Evolutionary conservation across 768 basidiomycete genomes (phyloP), one percentile per base, ranked within the genome.

Genomic region (Rubroboletus pulcherrimus): DNA sequence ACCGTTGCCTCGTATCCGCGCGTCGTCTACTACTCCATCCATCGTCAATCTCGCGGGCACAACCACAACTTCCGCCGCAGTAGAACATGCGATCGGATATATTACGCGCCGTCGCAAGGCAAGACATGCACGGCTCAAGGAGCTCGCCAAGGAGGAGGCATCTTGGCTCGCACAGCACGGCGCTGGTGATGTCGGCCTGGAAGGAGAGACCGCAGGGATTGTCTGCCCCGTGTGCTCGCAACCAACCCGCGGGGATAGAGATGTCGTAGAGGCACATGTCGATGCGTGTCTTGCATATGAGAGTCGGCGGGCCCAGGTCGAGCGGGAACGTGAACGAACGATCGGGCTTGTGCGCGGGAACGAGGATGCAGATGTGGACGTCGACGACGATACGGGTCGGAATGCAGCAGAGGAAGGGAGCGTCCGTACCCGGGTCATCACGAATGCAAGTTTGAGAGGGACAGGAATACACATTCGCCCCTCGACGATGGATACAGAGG

Each of bases 221-320:
- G 63, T 76, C n/a, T 93, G 90, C 62, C 91, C 90, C 1, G 82
- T 93, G 24, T 93, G 90, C 65, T 70, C 77, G 43, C 71, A 71
- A 39, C 69, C 68, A 15, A 76, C 90, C 1, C 73, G 70, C 44
- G 90, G 89, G 1, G 89, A 90, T 62, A 75, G 78, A 42, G 90
- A 90, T 56, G 84, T 90, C 9, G 64, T 89, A 3, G 83, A 89
- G 61, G 89, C 88, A 15, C 91, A 93, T 70, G 80, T 93, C n/a
- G 87, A 93, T 62, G 77, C 87, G 7, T 93, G 91, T 66, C 68
- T 93, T 41, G 82, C 82, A 5, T 74, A 88, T 62, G 81, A 83
- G 61, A 74, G 61, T 46, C 55, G 66, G 49, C 72, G 77, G 49
- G 69, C 73, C 42, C 72, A 72, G 44, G 71, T 74, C 47, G 69